Conservation (phyloP, 2,329 filamentous ascomycete species). For the Thelonectria olida region DNA sequence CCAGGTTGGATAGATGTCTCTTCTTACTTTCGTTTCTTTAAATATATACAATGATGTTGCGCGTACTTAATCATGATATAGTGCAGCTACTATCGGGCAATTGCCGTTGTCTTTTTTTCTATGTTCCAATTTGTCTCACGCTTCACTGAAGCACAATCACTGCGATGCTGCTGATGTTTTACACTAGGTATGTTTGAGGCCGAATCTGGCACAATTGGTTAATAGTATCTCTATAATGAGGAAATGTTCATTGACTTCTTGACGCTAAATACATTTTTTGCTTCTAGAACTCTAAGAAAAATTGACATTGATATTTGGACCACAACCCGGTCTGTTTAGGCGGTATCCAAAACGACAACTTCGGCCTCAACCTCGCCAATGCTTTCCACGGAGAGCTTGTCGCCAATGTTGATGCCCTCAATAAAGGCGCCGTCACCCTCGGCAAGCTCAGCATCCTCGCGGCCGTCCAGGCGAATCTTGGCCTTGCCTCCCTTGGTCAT, state of each 20-base stretch:
- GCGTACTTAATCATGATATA: too few relatives aligned
- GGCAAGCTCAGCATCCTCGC: constrained; percentile 69
- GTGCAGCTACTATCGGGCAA: too few relatives aligned
- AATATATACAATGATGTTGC: too few relatives aligned
- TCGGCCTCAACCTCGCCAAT: constrained; percentile 75
- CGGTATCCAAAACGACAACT: constrained; percentile 73
- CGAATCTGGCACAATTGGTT: constrained; percentile 26
- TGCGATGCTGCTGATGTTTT: too few relatives aligned
- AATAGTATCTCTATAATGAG: not conserved
- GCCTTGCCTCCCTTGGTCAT: constrained; percentile 82
- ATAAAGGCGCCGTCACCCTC: constrained; percentile 88
- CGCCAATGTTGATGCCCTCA: constrained; percentile 69
- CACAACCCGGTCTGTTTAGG: constrained; percentile 47
- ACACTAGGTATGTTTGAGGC: too few relatives aligned
- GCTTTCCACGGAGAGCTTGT: constrained; percentile 72
- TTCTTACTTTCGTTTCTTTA: too few relatives aligned
- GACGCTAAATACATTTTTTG: constrained; percentile 21
- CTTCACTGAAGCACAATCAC: too few relatives aligned
- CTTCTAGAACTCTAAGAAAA: not conserved
- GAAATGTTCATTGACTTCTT: not conserved
- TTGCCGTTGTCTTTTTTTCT: too few relatives aligned
- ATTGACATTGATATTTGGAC: not conserved
- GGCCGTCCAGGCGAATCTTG: constrained; percentile 73
- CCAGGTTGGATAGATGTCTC: constrained; percentile 39
- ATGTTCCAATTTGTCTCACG: too few relatives aligned